Evolutionary conservation across 768 basidiomycete genomes (phyloP).

Genomic region (Suillus spraguei): DNA sequence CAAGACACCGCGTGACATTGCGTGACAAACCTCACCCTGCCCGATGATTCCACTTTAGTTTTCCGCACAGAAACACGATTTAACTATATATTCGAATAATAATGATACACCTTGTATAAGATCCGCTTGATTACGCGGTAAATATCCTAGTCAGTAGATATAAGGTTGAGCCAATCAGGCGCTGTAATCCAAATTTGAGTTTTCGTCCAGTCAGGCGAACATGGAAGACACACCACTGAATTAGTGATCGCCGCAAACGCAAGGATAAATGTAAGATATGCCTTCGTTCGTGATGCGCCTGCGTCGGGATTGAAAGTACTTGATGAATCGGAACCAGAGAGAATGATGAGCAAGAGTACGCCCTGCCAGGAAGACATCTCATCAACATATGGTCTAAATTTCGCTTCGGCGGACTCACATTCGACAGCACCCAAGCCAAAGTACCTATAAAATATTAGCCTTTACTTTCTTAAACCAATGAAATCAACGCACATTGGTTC

Average conservation of each 20-base stretch:
- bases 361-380: slow-evolving; percentile 46
- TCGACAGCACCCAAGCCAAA: slow-evolving; percentile 86
- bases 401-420: slow-evolving; percentile 47
- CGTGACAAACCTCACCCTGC: background rate
- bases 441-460: slow-evolving; percentile 41
- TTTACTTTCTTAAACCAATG: background rate
- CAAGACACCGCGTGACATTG: background rate
- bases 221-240: slow-evolving; percentile 44
- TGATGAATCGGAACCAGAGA: slow-evolving; percentile 57
- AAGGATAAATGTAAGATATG: slow-evolving; percentile 80
- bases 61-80: background rate
- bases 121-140: slow-evolving; percentile 41
- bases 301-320: slow-evolving; percentile 58
- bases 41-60: background rate
- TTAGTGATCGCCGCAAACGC: slow-evolving; percentile 82
- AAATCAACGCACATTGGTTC: slow-evolving; percentile 66
- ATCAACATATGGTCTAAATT: background rate
- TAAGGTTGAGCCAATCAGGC: slow-evolving; percentile 60
- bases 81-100: background rate
- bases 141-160: slow-evolving; percentile 54
- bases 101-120: slow-evolving; percentile 5
- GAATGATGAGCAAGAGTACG: slow-evolving; percentile 66
- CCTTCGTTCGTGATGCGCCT: slow-evolving; percentile 61
- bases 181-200: slow-evolving; percentile 33
- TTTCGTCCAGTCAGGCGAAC: slow-evolving; percentile 6